A percentile compares a stretch with the other conserved stretches of the same genome.
Conservation (phyloP, 352 stramenopile species). For the Phytopythium boreale region DNA sequence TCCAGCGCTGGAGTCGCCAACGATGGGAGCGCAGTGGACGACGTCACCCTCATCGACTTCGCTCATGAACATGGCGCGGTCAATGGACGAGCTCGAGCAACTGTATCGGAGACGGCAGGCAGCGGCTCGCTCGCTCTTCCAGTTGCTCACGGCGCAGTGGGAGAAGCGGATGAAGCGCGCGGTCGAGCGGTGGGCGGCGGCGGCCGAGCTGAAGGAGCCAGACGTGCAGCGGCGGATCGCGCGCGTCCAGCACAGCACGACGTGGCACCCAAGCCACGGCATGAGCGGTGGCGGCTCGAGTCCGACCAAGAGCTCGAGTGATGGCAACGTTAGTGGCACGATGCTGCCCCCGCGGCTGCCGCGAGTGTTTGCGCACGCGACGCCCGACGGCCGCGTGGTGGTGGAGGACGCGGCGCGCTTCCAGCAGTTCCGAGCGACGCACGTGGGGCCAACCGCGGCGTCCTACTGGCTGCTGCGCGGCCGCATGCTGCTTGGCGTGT, state of each 20-base stretch:
- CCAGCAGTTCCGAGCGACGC: constrained; percentile 63
- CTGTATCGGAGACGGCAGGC: constrained; percentile 39
- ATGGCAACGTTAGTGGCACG: background rate
- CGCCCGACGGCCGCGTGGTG: constrained; percentile 34
- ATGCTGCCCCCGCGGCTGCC: constrained; percentile 52
- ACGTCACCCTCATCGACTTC: background rate
- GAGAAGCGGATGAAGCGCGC: constrained; percentile 19
- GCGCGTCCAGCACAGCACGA: constrained; percentile 13
- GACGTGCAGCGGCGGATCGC: constrained; percentile 11
- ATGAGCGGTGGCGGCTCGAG: constrained; percentile 19
- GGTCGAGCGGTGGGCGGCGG: constrained; percentile 28
- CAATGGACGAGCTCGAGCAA: constrained; percentile 35
- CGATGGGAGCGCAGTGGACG: constrained; percentile 14
- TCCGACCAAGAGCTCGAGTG: background rate
- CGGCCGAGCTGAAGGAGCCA: constrained; percentile 7
- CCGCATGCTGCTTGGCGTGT: constrained; percentile 51
- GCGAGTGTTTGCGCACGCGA: constrained; percentile 23
- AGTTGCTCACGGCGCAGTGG: constrained; percentile 33
- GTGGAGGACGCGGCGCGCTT: constrained; percentile 58
- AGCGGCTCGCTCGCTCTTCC: constrained; percentile 42
- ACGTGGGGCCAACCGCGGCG: constrained; percentile 56
- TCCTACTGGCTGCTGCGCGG: constrained; percentile 72
- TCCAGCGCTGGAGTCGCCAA: constrained; percentile 48
- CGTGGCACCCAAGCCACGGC: constrained; percentile 70
- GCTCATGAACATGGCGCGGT: constrained; percentile 12